A percentile compares a stretch with the other conserved stretches of the same genome.
Evolutionary conservation across 306 rosid species (phyloP).

Genomic region (Vigna angularis): DNA sequence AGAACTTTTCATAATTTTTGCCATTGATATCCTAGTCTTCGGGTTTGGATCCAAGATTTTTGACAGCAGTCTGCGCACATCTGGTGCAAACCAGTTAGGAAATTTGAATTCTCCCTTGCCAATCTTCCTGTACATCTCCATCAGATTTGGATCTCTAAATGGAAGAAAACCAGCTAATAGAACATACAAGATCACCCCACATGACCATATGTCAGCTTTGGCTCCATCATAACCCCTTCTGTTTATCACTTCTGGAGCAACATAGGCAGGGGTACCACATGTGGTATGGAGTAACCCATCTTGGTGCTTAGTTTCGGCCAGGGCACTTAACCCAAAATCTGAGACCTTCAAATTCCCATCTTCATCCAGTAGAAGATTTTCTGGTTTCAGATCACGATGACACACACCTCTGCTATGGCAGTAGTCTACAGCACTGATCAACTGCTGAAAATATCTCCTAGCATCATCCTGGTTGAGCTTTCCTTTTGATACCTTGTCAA

Average conservation of each 20-base stretch:
- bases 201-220: slow-evolving; percentile 94
- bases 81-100: slow-evolving; percentile 85
- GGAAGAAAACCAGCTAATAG: slow-evolving; percentile 96
- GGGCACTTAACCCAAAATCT: slow-evolving; percentile 88
- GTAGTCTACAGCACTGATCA: slow-evolving; percentile 87
- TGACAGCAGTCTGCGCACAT: slow-evolving; percentile 62
- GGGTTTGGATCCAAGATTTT: slow-evolving; percentile 91
- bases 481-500: slow-evolving; percentile 80
- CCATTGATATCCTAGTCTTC: slow-evolving; percentile 65
- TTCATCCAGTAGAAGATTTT: slow-evolving; percentile 88
- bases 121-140: slow-evolving; percentile 90
- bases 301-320: slow-evolving; percentile 72
- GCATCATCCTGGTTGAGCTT: slow-evolving; percentile 80
- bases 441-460: slow-evolving; percentile 79
- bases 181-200: slow-evolving; percentile 89
- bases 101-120: slow-evolving; percentile 72
- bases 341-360: slow-evolving; percentile 81
- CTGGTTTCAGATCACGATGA: slow-evolving; percentile 92
- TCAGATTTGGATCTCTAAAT: slow-evolving; percentile 77
- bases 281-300: slow-evolving; percentile 92
- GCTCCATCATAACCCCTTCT: slow-evolving; percentile 83
- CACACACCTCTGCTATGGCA: slow-evolving; percentile 92
- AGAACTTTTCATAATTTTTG: slow-evolving; percentile 66
- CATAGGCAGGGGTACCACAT: slow-evolving; percentile 97
- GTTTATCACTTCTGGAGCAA: slow-evolving; percentile 87